These are phyloP conservation scores for Venturia oleaginea DNA, from an alignment of 2,329 filamentous ascomycete genomes.

Conservation along the genomic window DNA sequence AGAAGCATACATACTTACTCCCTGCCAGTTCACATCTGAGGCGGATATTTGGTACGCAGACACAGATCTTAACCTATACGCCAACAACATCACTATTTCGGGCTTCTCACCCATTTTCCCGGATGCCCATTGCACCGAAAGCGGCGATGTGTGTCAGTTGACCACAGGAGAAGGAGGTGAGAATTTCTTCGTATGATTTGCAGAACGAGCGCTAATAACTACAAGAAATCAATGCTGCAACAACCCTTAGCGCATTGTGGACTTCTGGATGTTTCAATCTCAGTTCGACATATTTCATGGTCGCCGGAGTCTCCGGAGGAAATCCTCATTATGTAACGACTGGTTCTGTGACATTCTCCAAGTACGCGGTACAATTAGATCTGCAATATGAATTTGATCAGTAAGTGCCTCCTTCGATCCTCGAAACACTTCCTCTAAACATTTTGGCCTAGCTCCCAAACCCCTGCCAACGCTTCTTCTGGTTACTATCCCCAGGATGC, in stretches of 20 bases:
- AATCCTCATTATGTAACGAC: conserved; percentile 60
- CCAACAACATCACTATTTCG: conserved; percentile 46
- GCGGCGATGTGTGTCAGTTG: conserved; percentile 57
- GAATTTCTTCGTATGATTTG: neutral
- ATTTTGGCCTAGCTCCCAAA: conserved; percentile 32
- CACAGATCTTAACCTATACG: neutral
- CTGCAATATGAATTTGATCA: conserved; percentile 68
- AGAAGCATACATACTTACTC: neutral
- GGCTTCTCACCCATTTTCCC: conserved; percentile 60
- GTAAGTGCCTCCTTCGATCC: conserved; percentile 27
- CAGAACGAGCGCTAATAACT: neutral
- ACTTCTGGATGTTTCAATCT: conserved; percentile 56
- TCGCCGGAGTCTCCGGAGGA: conserved; percentile 64
- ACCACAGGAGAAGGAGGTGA: conserved; percentile 49
- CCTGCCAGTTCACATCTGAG: neutral
- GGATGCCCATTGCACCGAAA: conserved; percentile 52
- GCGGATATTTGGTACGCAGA: conserved; percentile 1
- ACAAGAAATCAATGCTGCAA: conserved; percentile 63
- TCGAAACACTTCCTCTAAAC: neutral
- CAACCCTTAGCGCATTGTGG: conserved; percentile 53
- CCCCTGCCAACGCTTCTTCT: conserved; percentile 54
- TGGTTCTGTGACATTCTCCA: conserved; percentile 56
- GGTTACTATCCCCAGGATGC: conserved; percentile 61
- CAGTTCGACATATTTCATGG: conserved; percentile 57
- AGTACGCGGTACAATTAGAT: conserved; percentile 63